Conservation (phyloP, 352 stramenopile species). For the Saprolegnia diclina region DNA sequence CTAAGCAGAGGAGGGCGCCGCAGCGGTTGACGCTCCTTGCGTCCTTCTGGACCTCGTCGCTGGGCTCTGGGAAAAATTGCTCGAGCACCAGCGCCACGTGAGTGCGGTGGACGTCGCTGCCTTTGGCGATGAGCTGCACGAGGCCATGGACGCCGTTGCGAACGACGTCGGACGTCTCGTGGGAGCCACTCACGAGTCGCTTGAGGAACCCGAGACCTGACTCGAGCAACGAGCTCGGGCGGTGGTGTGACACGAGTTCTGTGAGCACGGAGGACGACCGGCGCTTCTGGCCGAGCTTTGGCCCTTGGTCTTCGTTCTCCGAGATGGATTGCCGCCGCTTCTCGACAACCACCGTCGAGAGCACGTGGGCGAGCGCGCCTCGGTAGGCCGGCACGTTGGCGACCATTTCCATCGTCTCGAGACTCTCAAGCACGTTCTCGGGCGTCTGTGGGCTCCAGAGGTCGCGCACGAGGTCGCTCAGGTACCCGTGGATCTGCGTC, state of each 20-base stretch:
- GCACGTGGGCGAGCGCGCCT: neutral
- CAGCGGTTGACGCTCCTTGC: conserved; percentile 5
- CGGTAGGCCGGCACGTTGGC: conserved; percentile 2
- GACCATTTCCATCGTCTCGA: conserved; percentile 5
- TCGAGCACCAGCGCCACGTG: neutral
- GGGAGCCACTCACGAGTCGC: neutral
- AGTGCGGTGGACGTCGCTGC: neutral
- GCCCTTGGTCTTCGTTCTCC: too few relatives aligned
- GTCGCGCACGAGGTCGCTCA: neutral
- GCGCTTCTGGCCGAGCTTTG: neutral
- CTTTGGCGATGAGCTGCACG: neutral
- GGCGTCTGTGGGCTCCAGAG: conserved; percentile 4
- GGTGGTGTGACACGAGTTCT: neutral
- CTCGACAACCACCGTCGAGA: conserved; percentile 2
- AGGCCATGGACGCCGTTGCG: conserved; percentile 11
- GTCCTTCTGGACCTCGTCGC: neutral
- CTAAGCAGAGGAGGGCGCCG: conserved; percentile 1
- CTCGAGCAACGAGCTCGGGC: conserved; percentile 7
- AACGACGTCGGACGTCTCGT: neutral
- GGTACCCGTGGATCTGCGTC: neutral
- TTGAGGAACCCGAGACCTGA: conserved; percentile 20
- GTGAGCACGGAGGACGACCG: conserved; percentile 10
- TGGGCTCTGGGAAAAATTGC: neutral
- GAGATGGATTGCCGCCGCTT: neutral
- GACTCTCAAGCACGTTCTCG: neutral